Evolutionary conservation across 176 grass and related monocot genomes (phyloP).

Genomic region (Luzula sylvatica): DNA sequence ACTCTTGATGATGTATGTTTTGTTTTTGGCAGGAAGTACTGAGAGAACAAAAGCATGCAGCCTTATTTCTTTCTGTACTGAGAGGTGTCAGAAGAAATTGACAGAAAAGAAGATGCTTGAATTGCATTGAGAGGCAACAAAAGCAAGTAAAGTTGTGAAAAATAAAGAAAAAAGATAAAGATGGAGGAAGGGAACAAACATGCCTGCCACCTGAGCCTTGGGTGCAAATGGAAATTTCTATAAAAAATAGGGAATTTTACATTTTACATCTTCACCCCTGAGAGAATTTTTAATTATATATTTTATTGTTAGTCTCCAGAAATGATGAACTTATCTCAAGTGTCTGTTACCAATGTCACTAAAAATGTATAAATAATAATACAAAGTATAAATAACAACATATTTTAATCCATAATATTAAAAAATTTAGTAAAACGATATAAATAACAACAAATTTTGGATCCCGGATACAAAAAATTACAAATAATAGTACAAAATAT

Average conservation of each 20-base stretch:
- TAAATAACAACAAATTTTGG: too few relatives aligned
- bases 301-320: too few relatives aligned
- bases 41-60: slow-evolving; percentile 62
- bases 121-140: slow-evolving; percentile 20
- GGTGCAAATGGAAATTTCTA: slow-evolving; percentile 35
- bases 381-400: too few relatives aligned
- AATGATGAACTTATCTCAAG: too few relatives aligned
- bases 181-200: slow-evolving; percentile 41
- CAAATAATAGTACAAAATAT: too few relatives aligned
- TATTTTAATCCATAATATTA: too few relatives aligned
- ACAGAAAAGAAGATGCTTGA: slow-evolving; percentile 73
- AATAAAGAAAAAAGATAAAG: slow-evolving; percentile 18
- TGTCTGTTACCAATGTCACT: too few relatives aligned
- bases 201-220: slow-evolving; percentile 58
- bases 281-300: background rate
- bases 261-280: background rate
- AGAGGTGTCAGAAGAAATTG: slow-evolving; percentile 24
- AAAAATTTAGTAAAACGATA: too few relatives aligned
- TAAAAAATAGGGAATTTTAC: slow-evolving; percentile 23
- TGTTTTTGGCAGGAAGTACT: slow-evolving; percentile 27
- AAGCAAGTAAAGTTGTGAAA: slow-evolving; percentile 23
- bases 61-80: slow-evolving; percentile 23
- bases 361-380: too few relatives aligned
- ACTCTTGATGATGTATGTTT: slow-evolving; percentile 7
- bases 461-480: too few relatives aligned